Base-by-base conservation (phyloP, 2,329 filamentous ascomycete species). In the Aspergillus neoniger region DNA sequence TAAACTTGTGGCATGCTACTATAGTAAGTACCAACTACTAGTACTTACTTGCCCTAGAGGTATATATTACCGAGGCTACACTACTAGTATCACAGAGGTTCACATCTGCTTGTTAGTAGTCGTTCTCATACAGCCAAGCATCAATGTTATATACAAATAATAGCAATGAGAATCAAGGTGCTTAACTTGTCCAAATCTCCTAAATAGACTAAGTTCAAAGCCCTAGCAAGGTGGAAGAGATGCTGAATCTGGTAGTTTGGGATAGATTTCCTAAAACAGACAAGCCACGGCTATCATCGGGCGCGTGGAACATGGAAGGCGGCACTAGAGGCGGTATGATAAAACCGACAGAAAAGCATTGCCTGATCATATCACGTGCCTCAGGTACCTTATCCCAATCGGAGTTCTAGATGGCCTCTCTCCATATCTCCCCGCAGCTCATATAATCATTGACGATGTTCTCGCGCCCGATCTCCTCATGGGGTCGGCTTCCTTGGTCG, bases 361-460 rank as follows among this genome's bases (percentile, higher is more conserved):
- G 47, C 47, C 47, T 32, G 47, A 50, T 17, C n/a, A 7, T 30
- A 50, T 68, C 68, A 70, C 68, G 68, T 70, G 68, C 1, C 10
- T 23, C 23, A 57, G 57, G 56, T 59, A 57, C 55, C 49, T 62
- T 50, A 47, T 58, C 56, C 15, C 19, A 41, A 30, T 49, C 14
- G 43, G 58, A 54, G 44, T 51, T 58, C 54, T 44, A 23, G 47
- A 55, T 55, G 38, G 49, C 43, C 50, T 44, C 36, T 52, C 44
- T 63, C 58, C 61, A 61, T 25, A 64, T 49, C 54, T 65, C 65
- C 58, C 57, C 63, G 60, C 55, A 43, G 39, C 60, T 53, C 56
- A 50, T 55, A 54, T 38, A 66, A 32, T 17, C 25, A 44, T 59
- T 55, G 51, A 60, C 49, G 54, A 75, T 76, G 74, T 67, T 73